A percentile compares a stretch with the other conserved stretches of the same genome.
Conservation (phyloP, 2,329 filamentous ascomycete species). For the Truncatella angustata region DNA sequence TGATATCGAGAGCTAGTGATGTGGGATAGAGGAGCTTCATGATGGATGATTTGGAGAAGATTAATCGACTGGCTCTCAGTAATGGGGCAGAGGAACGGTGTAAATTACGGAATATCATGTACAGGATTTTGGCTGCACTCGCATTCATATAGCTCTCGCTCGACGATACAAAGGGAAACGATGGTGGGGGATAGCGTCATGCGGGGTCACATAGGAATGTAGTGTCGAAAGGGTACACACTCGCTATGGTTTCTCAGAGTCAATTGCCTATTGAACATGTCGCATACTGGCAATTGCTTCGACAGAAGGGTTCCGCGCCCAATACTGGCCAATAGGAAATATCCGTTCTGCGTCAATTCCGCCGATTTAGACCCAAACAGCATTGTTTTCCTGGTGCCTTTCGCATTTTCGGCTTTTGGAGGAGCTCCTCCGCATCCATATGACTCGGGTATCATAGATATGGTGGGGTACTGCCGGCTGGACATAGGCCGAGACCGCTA, state of each 20-base stretch:
- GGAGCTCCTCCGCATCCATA: background rate
- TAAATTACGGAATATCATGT: background rate
- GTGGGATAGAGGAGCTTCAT: constrained; percentile 70
- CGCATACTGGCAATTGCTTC: no score
- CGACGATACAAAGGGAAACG: background rate
- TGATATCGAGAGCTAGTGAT: constrained; percentile 55
- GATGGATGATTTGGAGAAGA: constrained; percentile 13
- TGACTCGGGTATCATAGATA: background rate
- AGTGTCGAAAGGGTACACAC: no score
- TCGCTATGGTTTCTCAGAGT: no score
- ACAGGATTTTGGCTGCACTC: background rate
- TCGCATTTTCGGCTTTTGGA: background rate
- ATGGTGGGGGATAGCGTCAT: background rate
- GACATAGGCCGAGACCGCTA: background rate
- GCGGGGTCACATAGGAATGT: no score
- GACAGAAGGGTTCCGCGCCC: no score
- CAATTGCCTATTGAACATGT: background rate
- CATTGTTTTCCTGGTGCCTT: background rate
- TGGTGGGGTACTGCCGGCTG: background rate
- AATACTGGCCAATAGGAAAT: no score
- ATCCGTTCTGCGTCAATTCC: background rate
- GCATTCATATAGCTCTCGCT: background rate
- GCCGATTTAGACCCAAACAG: background rate
- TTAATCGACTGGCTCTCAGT: background rate
- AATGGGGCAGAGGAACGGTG: background rate